Evolutionary conservation across 148 eudicot genomes (phyloP), one percentile per base, ranked within the genome.

Genomic region (Silene latifolia): DNA sequence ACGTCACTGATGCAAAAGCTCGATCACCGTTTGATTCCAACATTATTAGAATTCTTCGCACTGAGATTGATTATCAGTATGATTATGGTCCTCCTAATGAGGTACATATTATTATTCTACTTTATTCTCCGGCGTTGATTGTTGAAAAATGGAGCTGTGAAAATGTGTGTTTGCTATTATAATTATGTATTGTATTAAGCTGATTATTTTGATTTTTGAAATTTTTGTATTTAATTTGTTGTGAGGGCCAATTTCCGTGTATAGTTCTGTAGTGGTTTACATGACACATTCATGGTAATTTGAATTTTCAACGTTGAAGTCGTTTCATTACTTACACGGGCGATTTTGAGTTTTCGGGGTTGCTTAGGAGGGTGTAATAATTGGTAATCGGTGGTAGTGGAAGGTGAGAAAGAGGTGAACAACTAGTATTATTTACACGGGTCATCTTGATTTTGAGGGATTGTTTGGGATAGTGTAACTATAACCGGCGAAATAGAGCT

Each of bases 21-120:
- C 75, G 67, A 46, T 85, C 88, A 18, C 88, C 84, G 20, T 85
- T 85, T 20, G 80, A 80, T 62, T 77, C 84, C 11, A 85, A 85
- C 66, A 75, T 85, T 56, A 74, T 83, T 32, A 67, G 88, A 63
- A 85, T 83, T 74, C 72, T 85, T 59, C 82, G 86, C 19, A 73
- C 70, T 11, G 88, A 85, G 75, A 79, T 85, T 24, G 80, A 78
- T 21, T 85, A 80, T 23, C 86, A 85, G 29, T 25, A 61, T 17
- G 84, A 85, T 24, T 80, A 83, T 18, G 78, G 80, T 59, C 88
- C 86, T 72, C 88, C 86, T 42, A 12, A 72, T 65, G 57, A 32
- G 84, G 88, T 51, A 51, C 17, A 18, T 14, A 81, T 27, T 39
- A 3, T 11, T 12, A 13, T 47, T 11, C 15, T 15, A 15, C 19